These are phyloP conservation scores for Pestalotiopsis sp. DNA, from an alignment of 2,329 filamentous ascomycete species.

Conservation along the genomic window DNA sequence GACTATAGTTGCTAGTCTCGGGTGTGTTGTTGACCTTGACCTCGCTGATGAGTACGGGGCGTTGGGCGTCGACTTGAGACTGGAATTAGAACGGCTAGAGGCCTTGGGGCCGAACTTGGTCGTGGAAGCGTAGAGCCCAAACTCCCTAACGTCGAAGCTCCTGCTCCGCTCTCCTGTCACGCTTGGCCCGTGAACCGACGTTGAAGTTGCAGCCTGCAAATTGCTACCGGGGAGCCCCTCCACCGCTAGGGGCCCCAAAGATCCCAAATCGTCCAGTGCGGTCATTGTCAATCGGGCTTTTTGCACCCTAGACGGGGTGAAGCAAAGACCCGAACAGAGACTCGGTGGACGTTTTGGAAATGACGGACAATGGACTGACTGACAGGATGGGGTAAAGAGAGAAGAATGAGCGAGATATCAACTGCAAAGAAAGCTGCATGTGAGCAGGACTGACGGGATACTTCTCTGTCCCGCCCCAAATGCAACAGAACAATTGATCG, in stretches of 20 bases:
- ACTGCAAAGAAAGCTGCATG: neutral
- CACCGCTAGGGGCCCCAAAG: neutral
- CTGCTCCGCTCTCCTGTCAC: slow-evolving; percentile 28
- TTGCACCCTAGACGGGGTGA: neutral
- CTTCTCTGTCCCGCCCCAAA: neutral
- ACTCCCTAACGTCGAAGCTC: slow-evolving; percentile 25
- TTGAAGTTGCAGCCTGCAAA: slow-evolving; percentile 13
- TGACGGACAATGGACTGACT: neutral
- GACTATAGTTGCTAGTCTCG: slow-evolving; percentile 13
- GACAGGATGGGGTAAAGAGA: neutral
- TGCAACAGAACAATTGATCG: neutral
- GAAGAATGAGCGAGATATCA: neutral
- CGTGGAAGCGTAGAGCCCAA: slow-evolving; percentile 21
- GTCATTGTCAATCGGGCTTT: neutral
- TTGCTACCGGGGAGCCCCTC: slow-evolving; percentile 4
- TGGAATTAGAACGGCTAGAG: neutral
- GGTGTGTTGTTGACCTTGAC: slow-evolving; percentile 7
- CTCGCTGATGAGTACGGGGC: neutral
- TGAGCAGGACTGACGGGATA: neutral
- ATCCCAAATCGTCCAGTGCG: neutral
- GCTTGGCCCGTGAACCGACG: slow-evolving; percentile 20
- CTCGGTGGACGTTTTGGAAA: neutral
- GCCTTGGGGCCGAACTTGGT: slow-evolving; percentile 1
- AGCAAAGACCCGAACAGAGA: neutral
- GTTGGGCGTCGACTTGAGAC: neutral